Conservation (phyloP, 1,284 basidiomycete species). For the Boletellus deceptivus region DNA sequence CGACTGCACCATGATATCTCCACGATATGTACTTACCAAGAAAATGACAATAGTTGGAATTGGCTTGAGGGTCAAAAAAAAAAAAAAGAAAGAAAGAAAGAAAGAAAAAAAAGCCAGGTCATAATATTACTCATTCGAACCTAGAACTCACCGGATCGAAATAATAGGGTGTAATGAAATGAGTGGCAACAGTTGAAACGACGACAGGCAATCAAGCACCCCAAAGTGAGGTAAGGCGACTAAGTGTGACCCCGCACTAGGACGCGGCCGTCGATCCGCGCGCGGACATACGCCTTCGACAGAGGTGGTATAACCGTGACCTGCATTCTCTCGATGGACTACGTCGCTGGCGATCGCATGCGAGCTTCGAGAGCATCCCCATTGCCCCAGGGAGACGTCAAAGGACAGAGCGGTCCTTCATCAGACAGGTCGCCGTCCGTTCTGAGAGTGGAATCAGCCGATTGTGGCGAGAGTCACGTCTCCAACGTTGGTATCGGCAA, state of each 20-base stretch:
- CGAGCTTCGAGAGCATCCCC: neutral
- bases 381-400: neutral
- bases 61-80: neutral
- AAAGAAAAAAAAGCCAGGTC: neutral
- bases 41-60: slow-evolving; percentile 19
- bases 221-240: too few species aligned
- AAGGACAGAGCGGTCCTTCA: slow-evolving; percentile 10
- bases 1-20: neutral
- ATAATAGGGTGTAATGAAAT: neutral
- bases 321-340: too few species aligned
- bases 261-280: too few species aligned
- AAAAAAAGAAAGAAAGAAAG: too few species aligned
- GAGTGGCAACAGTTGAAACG: slow-evolving; percentile 22
- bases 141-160: slow-evolving; percentile 2
- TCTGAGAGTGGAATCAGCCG: neutral
- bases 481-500: too few species aligned
- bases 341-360: neutral
- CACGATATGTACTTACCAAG: slow-evolving; percentile 5
- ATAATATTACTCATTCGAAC: neutral
- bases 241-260: too few species aligned
- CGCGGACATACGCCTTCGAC: too few species aligned
- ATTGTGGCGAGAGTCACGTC: slow-evolving; percentile 1
- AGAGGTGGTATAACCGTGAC: too few species aligned
- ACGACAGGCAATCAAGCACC: neutral
- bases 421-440: slow-evolving; percentile 5